Evolutionary conservation across 2,329 filamentous ascomycete genomes (phyloP).

Genomic region (Sordariomycetes sp.): DNA sequence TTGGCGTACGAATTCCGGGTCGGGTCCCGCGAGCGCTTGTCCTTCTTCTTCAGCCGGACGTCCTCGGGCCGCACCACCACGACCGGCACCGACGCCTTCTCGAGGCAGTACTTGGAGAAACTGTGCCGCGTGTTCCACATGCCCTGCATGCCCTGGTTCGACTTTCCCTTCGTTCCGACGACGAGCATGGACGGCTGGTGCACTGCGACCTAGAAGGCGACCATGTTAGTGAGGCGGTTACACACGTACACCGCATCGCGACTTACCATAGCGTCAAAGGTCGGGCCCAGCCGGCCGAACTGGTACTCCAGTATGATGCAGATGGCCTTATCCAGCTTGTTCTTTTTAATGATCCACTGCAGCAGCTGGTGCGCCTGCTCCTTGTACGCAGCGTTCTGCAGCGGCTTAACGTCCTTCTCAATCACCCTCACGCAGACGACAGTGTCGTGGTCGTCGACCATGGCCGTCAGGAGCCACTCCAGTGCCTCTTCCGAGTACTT

Average conservation of each 20-base stretch:
- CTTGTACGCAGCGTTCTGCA: constrained; percentile 58
- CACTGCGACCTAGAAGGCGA: constrained; percentile 59
- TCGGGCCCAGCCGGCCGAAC: constrained; percentile 78
- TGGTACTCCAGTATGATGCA: constrained; percentile 78
- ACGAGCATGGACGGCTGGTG: constrained; percentile 87
- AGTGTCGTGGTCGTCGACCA: constrained; percentile 88
- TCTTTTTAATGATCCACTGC: constrained; percentile 65
- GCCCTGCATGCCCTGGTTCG: constrained; percentile 73
- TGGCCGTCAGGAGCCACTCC: constrained; percentile 82
- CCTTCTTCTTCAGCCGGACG: constrained; percentile 81
- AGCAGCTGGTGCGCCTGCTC: constrained; percentile 64
- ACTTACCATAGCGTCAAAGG: constrained; percentile 78
- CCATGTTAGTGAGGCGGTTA: not conserved
- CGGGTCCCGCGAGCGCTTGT: constrained; percentile 68
- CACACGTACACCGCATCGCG: not conserved
- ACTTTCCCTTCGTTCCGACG: constrained; percentile 77
- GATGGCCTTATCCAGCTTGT: constrained; percentile 66
- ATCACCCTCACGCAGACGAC: constrained; percentile 82
- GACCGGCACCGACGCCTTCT: constrained; percentile 85
- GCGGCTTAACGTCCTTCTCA: constrained; percentile 63
- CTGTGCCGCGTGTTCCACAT: constrained; percentile 66
- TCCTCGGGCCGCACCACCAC: constrained; percentile 81
- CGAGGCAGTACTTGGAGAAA: constrained; percentile 87
- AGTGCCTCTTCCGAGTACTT: constrained; percentile 85
- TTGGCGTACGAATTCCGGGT: constrained; percentile 62